These are phyloP conservation scores for Lachancea sp. DNA, from an alignment of 805 yeast species.

Conservation along the genomic window DNA sequence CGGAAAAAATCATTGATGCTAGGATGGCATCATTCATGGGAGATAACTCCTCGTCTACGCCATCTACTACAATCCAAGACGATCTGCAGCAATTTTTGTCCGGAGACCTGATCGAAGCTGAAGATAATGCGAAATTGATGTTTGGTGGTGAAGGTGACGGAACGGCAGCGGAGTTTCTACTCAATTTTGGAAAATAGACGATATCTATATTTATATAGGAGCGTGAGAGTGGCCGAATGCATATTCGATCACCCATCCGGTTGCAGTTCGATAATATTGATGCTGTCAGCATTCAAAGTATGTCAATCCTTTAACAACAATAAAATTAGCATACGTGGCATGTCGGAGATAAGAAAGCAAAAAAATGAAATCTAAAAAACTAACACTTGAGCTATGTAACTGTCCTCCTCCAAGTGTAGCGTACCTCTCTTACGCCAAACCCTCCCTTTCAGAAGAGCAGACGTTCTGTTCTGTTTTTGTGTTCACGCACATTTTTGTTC, in stretches of 20 bases:
- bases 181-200: conserved; percentile 25
- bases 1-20: conserved; percentile 26
- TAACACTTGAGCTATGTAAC: no score
- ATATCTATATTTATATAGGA: background rate
- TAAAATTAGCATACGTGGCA: no score
- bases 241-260: background rate
- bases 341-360: no score
- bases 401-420: no score
- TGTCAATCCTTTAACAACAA: no score
- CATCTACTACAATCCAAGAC: conserved; percentile 14
- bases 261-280: no score
- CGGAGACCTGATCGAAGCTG: conserved; percentile 29
- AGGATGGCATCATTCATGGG: conserved; percentile 12
- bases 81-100: conserved; percentile 30
- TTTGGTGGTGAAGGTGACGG: conserved; percentile 16
- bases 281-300: no score
- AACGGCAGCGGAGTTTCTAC: conserved; percentile 26
- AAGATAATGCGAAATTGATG: conserved; percentile 29
- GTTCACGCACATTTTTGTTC: no score
- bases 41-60: conserved; percentile 6
- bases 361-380: no score
- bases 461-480: no score
- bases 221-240: background rate
- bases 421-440: no score
- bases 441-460: no score